phyloP scores from a whole-genome alignment of 1,139 yeast genomes.

The Hyphopichia burtonii region DNA sequence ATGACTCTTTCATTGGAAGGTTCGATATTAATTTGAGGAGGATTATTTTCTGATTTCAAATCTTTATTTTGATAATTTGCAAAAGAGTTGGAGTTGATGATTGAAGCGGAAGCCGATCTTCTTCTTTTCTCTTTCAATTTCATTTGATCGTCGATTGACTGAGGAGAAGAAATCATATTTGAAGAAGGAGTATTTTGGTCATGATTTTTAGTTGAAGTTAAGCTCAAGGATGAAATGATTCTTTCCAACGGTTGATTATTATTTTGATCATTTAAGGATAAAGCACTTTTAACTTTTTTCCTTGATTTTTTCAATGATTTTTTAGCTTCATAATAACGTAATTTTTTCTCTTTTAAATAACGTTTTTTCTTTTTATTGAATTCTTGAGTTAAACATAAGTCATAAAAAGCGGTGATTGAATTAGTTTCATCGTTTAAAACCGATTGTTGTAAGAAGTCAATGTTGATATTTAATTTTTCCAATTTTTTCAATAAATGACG shows the following conservation, averaged over 20 bases:
- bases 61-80: not conserved
- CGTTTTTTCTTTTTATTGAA: constrained; percentile 34
- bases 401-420: constrained; percentile 83
- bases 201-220: constrained; percentile 24
- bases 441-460: constrained; percentile 59
- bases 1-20: constrained; percentile 26
- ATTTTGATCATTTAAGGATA: constrained; percentile 32
- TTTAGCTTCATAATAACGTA: constrained; percentile 39
- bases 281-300: constrained; percentile 46
- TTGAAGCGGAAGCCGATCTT: constrained; percentile 1
- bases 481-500: constrained; percentile 63
- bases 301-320: constrained; percentile 48
- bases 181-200: not conserved
- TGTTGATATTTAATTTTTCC: constrained; percentile 64
- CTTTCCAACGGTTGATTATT: constrained; percentile 37
- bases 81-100: not conserved
- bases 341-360: constrained; percentile 35
- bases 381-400: constrained; percentile 66
- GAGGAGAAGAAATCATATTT: not conserved
- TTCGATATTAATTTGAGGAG: constrained; percentile 3
- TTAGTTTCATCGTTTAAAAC: constrained; percentile 67
- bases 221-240: constrained; percentile 39
- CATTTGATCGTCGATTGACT: not conserved
- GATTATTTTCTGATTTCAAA: not conserved
- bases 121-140: not conserved